Evolutionary conservation across 805 yeast species (phyloP), one percentile per base, ranked within the genome.

Genomic region (Suhomyces xylopsoci): DNA sequence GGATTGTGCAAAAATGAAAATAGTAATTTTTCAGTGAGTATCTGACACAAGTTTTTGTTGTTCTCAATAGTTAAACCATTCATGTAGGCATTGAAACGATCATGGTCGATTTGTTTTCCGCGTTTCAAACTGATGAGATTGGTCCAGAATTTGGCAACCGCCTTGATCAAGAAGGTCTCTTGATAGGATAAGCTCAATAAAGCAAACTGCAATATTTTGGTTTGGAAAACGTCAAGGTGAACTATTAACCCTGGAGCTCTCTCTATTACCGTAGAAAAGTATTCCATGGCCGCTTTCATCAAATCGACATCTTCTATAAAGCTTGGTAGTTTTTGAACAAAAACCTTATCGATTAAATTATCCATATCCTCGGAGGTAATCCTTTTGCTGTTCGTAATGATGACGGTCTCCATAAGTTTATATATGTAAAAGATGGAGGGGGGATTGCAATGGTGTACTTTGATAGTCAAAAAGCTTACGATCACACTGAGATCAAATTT

Each of bases 281-380:
- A 65, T n/a, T 76, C 78, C 14, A 84, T 66, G 9, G 81, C 67
- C 1, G 80, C 62, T 58, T 83, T 84, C 14, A 81, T 59, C 38
- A 83, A 59, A 60, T 87, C 92, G 0, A 88, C 85, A 62, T 87
- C 92, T 2, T 64, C 57, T 4, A 68, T 66, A 6, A 84, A 67
- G 1, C 70, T 47, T 1, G 58, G 61, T 8, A 74, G 56, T 41
- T 68, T 70, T 2, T 64, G 58, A 3, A 76, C 53, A 49, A 82
- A 77, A 3, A 79, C 63, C 22, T 65, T 58, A 9, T 69, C 56
- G 5, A 82, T 58, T 10, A 81, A 61, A 6, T 63, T 66, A 26
- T 68, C 70, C 28, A 80, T 65, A 7, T 63, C 61, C 1, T 65
- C 66, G 0, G 68, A 60, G 5, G 66, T 55, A 8, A 81, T 54